A percentile compares a stretch with the other conserved stretches of the same genome.
Evolutionary conservation across 2,329 filamentous ascomycete genomes (phyloP).

Genomic region (Nemania sp.): DNA sequence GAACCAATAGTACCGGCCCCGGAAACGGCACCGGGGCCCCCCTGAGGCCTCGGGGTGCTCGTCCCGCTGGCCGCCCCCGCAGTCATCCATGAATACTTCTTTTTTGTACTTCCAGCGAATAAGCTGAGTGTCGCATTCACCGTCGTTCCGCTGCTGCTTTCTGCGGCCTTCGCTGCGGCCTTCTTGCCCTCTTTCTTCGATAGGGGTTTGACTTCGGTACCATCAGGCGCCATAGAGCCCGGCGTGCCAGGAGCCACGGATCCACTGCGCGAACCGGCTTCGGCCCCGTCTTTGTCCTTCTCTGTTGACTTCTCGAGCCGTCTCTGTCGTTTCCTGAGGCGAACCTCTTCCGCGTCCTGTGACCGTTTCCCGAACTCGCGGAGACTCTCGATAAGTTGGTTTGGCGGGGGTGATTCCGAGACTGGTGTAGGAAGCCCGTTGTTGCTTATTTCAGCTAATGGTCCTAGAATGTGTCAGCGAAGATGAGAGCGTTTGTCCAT

Average conservation of each 20-base stretch:
- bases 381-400: conserved; percentile 56
- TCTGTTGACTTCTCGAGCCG: conserved; percentile 56
- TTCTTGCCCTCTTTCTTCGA: conserved; percentile 87
- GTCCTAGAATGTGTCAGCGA: conserved; percentile 46
- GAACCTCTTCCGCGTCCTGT: conserved; percentile 72
- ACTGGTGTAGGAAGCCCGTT: conserved; percentile 51
- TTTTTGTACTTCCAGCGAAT: conserved; percentile 66
- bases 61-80: conserved; percentile 56
- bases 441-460: conserved; percentile 45
- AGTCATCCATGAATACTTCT: conserved; percentile 79
- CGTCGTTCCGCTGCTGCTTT: conserved; percentile 73
- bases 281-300: conserved; percentile 54
- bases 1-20: conserved; percentile 39
- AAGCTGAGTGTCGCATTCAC: conserved; percentile 83
- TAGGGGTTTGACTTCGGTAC: conserved; percentile 63
- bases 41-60: conserved; percentile 51
- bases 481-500: conserved; percentile 23
- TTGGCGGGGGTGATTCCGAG: conserved; percentile 55
- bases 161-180: conserved; percentile 73
- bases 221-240: conserved; percentile 65
- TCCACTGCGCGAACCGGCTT: conserved; percentile 54
- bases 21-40: conserved; percentile 40
- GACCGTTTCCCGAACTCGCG: conserved; percentile 69
- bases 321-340: conserved; percentile 68
- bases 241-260: conserved; percentile 65